These are phyloP conservation scores for Rhizophora apiculata DNA, from an alignment of 345 rosid genomes.

Conservation along the genomic window DNA sequence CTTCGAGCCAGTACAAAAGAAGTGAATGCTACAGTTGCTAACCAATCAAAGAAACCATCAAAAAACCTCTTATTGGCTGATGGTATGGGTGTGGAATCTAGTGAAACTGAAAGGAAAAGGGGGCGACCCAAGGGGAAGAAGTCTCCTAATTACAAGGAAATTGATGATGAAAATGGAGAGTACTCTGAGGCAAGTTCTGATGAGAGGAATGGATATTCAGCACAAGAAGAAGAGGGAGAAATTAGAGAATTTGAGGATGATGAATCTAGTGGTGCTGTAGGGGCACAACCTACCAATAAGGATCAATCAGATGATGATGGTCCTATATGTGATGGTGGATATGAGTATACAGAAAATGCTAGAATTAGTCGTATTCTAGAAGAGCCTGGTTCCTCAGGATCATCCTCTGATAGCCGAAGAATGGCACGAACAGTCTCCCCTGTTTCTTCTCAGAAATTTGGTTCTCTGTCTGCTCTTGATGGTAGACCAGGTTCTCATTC, in stretches of 20 bases:
- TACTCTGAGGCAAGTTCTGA: conserved; percentile 87
- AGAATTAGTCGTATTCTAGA: conserved; percentile 49
- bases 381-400: conserved; percentile 84
- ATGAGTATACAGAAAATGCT: conserved; percentile 50
- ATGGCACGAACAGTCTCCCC: conserved; percentile 63
- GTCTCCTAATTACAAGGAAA: conserved; percentile 84
- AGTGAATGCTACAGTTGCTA: conserved; percentile 65
- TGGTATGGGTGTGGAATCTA: conserved; percentile 45
- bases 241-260: conserved; percentile 79
- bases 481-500: conserved; percentile 80
- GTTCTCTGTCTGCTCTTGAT: conserved; percentile 94
- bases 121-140: conserved; percentile 85
- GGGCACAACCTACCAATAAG: conserved; percentile 46
- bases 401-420: conserved; percentile 77
- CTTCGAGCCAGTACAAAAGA: conserved; percentile 83
- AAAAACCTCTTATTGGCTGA: conserved; percentile 55
- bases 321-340: conserved; percentile 46
- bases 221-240: conserved; percentile 87
- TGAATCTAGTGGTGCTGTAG: conserved; percentile 64
- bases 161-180: conserved; percentile 85
- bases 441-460: conserved; percentile 87
- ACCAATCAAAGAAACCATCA: conserved; percentile 84
- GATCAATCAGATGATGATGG: conserved; percentile 81
- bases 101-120: conserved; percentile 78
- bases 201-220: conserved; percentile 75